Base-by-base conservation (phyloP, 257 asterid species). In the Apocynum venetum region DNA sequence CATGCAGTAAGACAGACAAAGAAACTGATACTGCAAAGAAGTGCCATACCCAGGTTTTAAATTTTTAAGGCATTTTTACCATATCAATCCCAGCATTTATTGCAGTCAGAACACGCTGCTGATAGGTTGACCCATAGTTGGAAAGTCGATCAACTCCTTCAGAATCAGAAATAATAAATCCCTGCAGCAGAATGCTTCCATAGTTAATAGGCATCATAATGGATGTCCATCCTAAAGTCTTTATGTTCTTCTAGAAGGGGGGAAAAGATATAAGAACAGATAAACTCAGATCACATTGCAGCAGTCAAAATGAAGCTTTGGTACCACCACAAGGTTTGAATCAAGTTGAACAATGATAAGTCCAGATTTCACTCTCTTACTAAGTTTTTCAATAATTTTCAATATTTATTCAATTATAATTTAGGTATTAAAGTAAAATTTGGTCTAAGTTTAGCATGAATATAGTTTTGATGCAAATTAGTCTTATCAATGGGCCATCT, bases 101-200 rank as follows among this genome's bases (percentile, higher is more conserved):
- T 74, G 96, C 92, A 40, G 83, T 49, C 51, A 90, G 83, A 86
- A 93, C 85, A 76, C 96, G 83, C 56, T 87, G 89, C 77, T 68
- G 84, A 68, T 92, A 91, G 80, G 87, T 89, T 47, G 94, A 86
- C 53, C 97, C 97, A 83, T 85, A 82, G 74, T 73, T 63, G 69
- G 88, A 86, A 78, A 93, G 92, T 81, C 97, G 85, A 86, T 93
- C 97, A 40, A 93, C 83, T 68, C 85, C 98, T 86, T 90, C 96
- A 14, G 93, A 83, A 77, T 93, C 98, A 36, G 98, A 85, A 78
- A 93, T 93, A 77, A 93, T 83, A 74, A 91, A 87, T 38, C 95
- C 96, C 97, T 92, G 78, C 79, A 87, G 46, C 19, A 78, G 75
- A 73, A 75, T 68, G 73, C 36, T 66, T 41, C 53, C 8, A 12